Base-by-base conservation (phyloP, 2,329 filamentous ascomycete species). In the Neofusicoccum umdonicola region DNA sequence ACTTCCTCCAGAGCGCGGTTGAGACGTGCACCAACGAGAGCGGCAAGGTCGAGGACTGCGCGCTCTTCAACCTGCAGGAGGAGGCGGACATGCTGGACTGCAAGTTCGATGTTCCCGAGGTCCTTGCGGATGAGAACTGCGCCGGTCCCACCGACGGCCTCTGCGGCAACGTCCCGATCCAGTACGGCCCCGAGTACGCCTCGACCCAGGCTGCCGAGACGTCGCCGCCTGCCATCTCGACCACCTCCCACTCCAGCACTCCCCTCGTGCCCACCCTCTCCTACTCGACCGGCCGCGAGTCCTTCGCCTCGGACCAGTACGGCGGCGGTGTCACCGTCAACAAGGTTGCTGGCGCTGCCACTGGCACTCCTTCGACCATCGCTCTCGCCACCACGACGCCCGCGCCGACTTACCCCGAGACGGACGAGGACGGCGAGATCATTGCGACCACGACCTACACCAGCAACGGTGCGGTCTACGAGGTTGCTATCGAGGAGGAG, bases 1-100 rank as follows among this genome's bases (percentile, higher is more conserved):
- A 81, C 51, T 82, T 84, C 64, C 87, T 92, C 65, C 86, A 89
- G 76, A 78, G 83, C 68, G 89, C 90, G 69, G 87, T 92, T 69
- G 81, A 90, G 73, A 84, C 82, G 7, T 97, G 93, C 84, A 94
- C 89, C 60, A 90, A 87, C 76, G 73, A 72, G 0, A 88, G 86
- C 9, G 93, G 93, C 39, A 72, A 81, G 47, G 87, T 96, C 51
- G 71, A 83, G 48, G 92, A 93, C 76, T 97, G 93, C 79, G 79
- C 85, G 0, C 70, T 95, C 35, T 97, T 97, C 78, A 80, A 83
- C 61, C 81, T 96, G 63, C 87, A 93, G 74, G 77, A 77, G 61
- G 82, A 87, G 31, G 75, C 77, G 0, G 80, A 83, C 11, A 83
- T 85, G 71, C 70, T 74, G 1, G 70, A 85, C 65, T 96, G 93